Percentiles rank a stretch among this genome's conserved stretches.
Evolutionary conservation across 208 protist genomes (phyloP).

Genomic region (Angomonas desouzai): DNA sequence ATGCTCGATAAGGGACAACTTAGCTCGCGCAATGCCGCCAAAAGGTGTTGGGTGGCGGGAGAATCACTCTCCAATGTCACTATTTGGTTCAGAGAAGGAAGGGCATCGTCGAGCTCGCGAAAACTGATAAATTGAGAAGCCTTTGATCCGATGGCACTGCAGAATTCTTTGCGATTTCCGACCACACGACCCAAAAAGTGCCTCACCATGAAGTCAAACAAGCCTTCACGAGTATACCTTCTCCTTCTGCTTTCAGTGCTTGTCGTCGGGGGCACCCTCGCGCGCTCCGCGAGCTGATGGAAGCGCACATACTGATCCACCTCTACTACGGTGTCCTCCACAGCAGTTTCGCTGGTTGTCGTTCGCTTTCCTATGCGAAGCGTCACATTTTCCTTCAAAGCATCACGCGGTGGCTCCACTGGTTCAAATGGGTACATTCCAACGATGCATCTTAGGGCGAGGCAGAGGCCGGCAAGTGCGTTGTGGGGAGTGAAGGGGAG

Average conservation of each 20-base stretch:
- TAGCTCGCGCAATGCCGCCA: background rate
- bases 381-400: background rate
- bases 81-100: background rate
- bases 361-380: background rate
- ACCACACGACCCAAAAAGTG: constrained; percentile 16
- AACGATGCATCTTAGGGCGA: constrained; percentile 27
- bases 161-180: constrained; percentile 3
- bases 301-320: background rate
- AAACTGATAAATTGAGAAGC: constrained; percentile 2
- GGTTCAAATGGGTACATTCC: background rate
- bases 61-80: background rate
- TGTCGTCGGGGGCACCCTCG: background rate
- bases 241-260: background rate
- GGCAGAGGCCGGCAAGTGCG: constrained; percentile 33
- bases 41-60: background rate
- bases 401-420: background rate
- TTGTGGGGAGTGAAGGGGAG: constrained; percentile 32
- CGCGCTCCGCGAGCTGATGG: background rate
- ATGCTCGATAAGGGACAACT: background rate
- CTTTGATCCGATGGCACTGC: background rate
- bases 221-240: constrained; percentile 14
- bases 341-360: background rate
- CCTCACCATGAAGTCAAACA: constrained; percentile 22
- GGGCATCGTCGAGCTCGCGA: background rate
- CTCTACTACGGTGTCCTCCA: background rate